Evolutionary conservation across 306 rosid genomes (phyloP), one percentile per base, ranked within the genome.

Genomic region (Neltuma alba): DNA sequence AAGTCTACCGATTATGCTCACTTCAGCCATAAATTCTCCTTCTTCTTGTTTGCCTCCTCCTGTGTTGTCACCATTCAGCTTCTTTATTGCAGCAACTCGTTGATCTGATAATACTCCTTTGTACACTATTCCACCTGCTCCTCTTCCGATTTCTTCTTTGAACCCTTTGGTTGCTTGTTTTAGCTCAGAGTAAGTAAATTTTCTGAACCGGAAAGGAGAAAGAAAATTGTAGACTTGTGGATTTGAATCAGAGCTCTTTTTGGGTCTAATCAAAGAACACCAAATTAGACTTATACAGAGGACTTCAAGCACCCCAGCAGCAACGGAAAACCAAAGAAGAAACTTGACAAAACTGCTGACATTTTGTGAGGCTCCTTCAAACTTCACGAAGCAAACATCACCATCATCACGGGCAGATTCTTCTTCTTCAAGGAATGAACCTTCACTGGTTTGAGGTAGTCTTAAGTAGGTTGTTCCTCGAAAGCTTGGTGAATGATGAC

Each of bases 251-350:
- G n/a, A n/a, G n/a, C 82, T 86, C 36, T 44, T 36, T 34, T 9
- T 69, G 3, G 21, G 36, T 23, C 63, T 65, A 60, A 58, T n/a
- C 25, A 83, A 14, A 21, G 60, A 62, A 60, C 9, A 37, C 55
- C 73, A 76, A 34, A 82, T 64, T 31, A 70, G 9, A 2, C 48
- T 9, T 5, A 76, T 8, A 9, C 40, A 28, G 28, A 41, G 41
- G 9, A 28, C 12, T 68, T 81, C 84, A 33, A 75, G 21, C 45
- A 47, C 64, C 33, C 64, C 36, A 33, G 4, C 36, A 33, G 36
- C 36, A 4, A 33, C 4, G 36, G 36, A 33, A 33, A 33, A 33
- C n/a, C n/a, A 50, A 50, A 50, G 58, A 50, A 50, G 23, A 15
- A 50, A 50, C 58, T n/a, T 50, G 3, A 50, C 58, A 50, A 50